These are phyloP conservation scores for Gastroboletus turbinatus DNA, from an alignment of 1,284 basidiomycete genomes.

Conservation along the genomic window DNA sequence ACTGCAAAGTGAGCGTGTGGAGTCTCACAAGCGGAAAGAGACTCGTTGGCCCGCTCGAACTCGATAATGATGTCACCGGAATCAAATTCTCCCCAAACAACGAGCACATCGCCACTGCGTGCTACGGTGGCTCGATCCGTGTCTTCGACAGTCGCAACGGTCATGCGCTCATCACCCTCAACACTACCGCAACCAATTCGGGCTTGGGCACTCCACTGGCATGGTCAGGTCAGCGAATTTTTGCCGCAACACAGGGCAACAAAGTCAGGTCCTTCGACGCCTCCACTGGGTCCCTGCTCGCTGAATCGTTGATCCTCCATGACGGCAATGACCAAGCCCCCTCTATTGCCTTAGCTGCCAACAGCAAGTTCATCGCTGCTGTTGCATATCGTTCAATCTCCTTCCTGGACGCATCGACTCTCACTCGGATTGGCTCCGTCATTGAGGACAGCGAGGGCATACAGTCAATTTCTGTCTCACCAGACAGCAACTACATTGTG, in stretches of 20 bases:
- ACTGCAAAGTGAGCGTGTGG: no score
- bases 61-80: no score
- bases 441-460: not conserved
- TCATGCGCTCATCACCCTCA: not conserved
- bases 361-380: not conserved
- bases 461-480: not conserved
- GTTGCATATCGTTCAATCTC: not conserved
- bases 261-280: not conserved
- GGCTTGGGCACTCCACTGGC: not conserved
- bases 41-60: no score
- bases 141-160: not conserved
- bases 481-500: not conserved
- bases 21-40: no score
- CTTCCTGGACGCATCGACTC: not conserved
- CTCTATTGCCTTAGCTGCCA: not conserved
- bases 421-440: not conserved
- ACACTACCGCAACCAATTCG: fast-evolving
- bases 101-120: no score
- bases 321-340: fast-evolving
- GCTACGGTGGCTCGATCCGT: fast-evolving
- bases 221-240: not conserved
- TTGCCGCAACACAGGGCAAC: not conserved
- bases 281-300: not conserved
- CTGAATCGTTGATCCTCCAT: not conserved
- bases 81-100: no score